Evolutionary conservation across 75 land plant species (phyloP).

Genomic region (Sequoia sempervirens): DNA sequence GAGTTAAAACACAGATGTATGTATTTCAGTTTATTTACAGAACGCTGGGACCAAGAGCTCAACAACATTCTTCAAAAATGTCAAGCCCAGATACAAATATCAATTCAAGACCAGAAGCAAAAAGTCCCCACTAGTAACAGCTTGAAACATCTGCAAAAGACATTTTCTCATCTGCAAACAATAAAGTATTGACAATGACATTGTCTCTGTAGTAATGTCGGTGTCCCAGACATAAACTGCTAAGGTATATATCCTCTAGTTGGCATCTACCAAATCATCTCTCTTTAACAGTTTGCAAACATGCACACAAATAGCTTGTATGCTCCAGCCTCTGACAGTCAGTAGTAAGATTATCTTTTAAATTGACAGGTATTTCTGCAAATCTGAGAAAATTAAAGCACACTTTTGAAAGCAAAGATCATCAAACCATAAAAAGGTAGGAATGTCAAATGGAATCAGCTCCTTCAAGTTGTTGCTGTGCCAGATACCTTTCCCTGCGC

Average conservation of each 20-base stretch:
- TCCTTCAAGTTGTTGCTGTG: conserved; percentile 1
- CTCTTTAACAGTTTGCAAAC: neutral
- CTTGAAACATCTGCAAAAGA: neutral
- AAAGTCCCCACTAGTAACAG: neutral
- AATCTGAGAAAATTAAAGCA: neutral
- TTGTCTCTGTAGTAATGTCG: neutral
- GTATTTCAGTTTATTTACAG: conserved; percentile 1
- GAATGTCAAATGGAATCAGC: neutral
- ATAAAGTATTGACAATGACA: no score
- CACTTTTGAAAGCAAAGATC: neutral
- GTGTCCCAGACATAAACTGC: neutral
- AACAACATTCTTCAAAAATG: conserved; percentile 5
- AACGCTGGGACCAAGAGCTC: neutral
- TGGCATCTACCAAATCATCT: neutral
- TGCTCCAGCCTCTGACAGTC: neutral
- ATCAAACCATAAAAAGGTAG: neutral
- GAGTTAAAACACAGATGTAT: neutral
- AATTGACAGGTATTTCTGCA: neutral
- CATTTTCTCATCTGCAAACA: neutral
- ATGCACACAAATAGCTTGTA: neutral
- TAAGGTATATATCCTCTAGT: neutral
- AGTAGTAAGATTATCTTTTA: neutral
- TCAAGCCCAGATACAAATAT: conserved; percentile 5
- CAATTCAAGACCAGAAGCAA: no score
- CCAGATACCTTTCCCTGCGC: conserved; percentile 8